phyloP scores from a whole-genome alignment of 2,329 filamentous ascomycete genomes.

The Calonectria pauciramosa region DNA sequence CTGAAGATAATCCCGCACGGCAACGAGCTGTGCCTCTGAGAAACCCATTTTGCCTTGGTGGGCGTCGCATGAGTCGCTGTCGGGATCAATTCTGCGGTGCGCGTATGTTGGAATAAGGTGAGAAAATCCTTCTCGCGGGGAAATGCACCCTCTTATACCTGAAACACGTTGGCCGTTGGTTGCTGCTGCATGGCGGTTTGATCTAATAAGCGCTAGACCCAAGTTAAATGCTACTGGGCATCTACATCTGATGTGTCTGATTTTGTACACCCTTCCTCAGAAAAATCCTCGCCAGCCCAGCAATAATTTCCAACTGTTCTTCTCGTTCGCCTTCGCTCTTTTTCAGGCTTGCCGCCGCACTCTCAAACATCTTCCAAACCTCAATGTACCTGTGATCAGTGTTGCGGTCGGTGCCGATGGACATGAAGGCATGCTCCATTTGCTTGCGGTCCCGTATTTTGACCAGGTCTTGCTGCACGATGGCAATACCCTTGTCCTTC shows the following conservation, averaged over 20 bases:
- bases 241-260: neutral
- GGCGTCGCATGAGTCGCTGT: neutral
- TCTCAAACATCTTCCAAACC: neutral
- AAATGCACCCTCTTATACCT: neutral
- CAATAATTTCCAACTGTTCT: neutral
- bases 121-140: neutral
- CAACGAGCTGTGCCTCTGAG: neutral
- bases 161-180: neutral
- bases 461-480: neutral
- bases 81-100: neutral
- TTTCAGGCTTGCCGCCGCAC: neutral
- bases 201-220: neutral
- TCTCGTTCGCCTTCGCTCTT: neutral
- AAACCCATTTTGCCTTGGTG: neutral
- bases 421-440: neutral
- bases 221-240: neutral
- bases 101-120: neutral
- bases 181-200: neutral
- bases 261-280: neutral
- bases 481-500: neutral
- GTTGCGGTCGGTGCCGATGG: neutral
- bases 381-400: conserved; percentile 19
- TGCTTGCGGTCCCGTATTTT: neutral
- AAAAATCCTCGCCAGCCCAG: neutral
- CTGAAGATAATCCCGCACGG: neutral